A percentile compares a stretch with the other conserved stretches of the same genome.
phyloP scores from a whole-genome alignment of 768 basidiomycete species.

The Chlorophyllum brunneum region DNA sequence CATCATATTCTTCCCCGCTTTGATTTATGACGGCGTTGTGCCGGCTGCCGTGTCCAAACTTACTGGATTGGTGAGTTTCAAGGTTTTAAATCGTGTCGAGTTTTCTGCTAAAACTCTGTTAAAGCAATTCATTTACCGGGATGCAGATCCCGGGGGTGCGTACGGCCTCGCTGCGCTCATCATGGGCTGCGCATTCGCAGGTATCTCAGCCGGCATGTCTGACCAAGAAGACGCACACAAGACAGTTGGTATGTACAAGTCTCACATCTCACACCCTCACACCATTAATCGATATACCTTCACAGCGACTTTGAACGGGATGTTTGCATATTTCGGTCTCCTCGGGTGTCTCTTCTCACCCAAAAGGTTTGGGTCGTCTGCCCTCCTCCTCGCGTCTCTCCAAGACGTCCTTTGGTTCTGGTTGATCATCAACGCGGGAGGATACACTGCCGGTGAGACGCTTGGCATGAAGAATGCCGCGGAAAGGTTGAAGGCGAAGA shows the following conservation, averaged over 20 bases:
- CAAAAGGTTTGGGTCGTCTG: conserved; percentile 19
- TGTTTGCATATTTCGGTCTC: conserved; percentile 17
- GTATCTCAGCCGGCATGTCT: conserved; percentile 20
- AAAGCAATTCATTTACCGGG: conserved; percentile 13
- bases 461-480: conserved; percentile 11
- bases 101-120: not conserved
- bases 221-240: conserved; percentile 20
- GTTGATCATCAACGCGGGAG: conserved; percentile 17
- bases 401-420: conserved; percentile 21
- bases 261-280: not conserved
- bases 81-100: not conserved
- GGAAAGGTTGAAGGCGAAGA: not conserved
- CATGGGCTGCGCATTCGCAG: conserved; percentile 21
- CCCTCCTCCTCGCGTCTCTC: conserved; percentile 19
- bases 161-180: conserved; percentile 19
- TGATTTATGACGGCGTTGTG: conserved; percentile 19
- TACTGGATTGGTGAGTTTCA: conserved; percentile 17
- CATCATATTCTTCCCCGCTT: conserved; percentile 19
- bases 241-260: conserved; percentile 17
- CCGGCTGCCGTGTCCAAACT: conserved; percentile 14
- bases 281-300: not conserved
- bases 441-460: conserved; percentile 18
- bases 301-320: conserved; percentile 21
- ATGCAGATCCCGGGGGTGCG: conserved; percentile 12
- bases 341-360: conserved; percentile 19